Evolutionary conservation across 106 monocot genomes (phyloP), one percentile per base, ranked within the genome.

Genomic region (Hemerocallis citrina): DNA sequence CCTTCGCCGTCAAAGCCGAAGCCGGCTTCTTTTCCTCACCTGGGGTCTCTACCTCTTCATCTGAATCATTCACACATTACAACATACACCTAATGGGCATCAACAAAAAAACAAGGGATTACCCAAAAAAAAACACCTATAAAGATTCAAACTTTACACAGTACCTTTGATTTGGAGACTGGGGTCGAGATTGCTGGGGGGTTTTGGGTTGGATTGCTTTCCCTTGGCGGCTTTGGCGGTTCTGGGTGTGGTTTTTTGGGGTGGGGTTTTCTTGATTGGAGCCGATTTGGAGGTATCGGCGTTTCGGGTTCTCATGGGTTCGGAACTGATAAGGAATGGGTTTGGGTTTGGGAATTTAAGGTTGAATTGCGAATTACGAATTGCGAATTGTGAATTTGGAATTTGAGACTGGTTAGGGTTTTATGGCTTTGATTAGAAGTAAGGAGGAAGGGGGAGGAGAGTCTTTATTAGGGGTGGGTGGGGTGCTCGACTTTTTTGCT

Each of bases 281-380:
- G 55, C 73, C 19, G 73, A 59, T 46, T 73, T 73, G 31, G 73
- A 51, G 27, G 57, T 31, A 4, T 59, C 73, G 22, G 73, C 57
- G 7, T 73, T 73, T 32, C 73, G 29, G 1, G 73, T 73, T 42
- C 73, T 73, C 73, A 73, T 73, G 65, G 37, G 37, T 5, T 38
- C 7, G 37, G 37, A 38, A 38, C 37, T 38, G 37, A n/a, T n/a
- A n/a, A n/a, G n/a, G n/a, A n/a, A n/a, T n/a, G n/a, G n/a, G n/a
- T n/a, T n/a, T n/a, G n/a, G n/a, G n/a, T n/a, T n/a, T n/a, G n/a
- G n/a, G n/a, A n/a, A n/a, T n/a, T n/a, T n/a, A n/a, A n/a, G n/a
- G n/a, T n/a, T n/a, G n/a, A n/a, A n/a, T n/a, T n/a, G n/a, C n/a
- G n/a, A n/a, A n/a, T n/a, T n/a, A n/a, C n/a, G n/a, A n/a, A n/a